Evolutionary conservation across 1,284 basidiomycete species (phyloP).

Genomic region (Ceratobasidium sp.): DNA sequence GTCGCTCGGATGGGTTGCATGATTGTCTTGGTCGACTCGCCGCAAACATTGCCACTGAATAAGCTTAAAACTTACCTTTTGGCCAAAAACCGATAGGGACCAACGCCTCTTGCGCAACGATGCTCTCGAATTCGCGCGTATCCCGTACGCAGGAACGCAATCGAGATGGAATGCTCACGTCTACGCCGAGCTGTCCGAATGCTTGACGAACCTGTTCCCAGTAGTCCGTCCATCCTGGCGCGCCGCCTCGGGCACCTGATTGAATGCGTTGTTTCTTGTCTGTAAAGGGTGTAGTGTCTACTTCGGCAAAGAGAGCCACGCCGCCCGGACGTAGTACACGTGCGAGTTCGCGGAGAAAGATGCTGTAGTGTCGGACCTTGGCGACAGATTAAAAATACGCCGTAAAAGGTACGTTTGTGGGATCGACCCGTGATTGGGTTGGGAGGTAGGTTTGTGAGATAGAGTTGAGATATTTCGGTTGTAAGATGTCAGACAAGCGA

Average conservation of each 20-base stretch:
- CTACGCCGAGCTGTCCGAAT: constrained; percentile 63
- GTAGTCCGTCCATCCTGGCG: constrained; percentile 67
- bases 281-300: constrained; percentile 62
- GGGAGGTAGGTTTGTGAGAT: not conserved
- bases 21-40: too few relatives aligned
- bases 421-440: constrained; percentile 31
- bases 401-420: not conserved
- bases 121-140: constrained; percentile 62
- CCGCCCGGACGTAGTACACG: constrained; percentile 75
- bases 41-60: too few relatives aligned
- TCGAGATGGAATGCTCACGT: constrained; percentile 65
- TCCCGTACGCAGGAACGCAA: constrained; percentile 60
- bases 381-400: not conserved
- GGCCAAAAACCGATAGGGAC: constrained; percentile 71
- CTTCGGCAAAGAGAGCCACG: constrained; percentile 71
- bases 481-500: constrained; percentile 48
- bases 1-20: too few relatives aligned
- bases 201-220: constrained; percentile 69
- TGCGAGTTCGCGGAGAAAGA: constrained; percentile 66
- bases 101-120: constrained; percentile 63
- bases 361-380: constrained; percentile 69
- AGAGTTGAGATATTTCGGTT: constrained; percentile 30
- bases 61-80: constrained; percentile 28
- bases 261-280: constrained; percentile 58
- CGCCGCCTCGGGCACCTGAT: constrained; percentile 59